A percentile compares a stretch with the other conserved stretches of the same genome.
Evolutionary conservation across 73 alveolate species (phyloP).

Genomic region (Paramecium tetraurelia): DNA sequence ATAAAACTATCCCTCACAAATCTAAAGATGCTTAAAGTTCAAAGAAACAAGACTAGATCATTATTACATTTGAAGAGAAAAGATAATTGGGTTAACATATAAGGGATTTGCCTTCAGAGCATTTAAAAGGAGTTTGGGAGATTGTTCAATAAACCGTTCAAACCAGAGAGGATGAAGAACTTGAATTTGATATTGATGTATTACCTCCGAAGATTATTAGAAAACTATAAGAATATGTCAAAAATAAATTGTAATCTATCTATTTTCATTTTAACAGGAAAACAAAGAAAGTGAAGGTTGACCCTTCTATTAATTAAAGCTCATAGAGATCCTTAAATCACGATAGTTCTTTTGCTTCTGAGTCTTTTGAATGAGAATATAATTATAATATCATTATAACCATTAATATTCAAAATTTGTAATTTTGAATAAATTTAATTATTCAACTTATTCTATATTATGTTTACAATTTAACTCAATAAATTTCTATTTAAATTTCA

Average conservation of each 20-base stretch:
- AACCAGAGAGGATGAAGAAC: conserved; percentile 60
- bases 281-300: not conserved
- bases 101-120: conserved; percentile 52
- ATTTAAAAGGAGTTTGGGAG: conserved; percentile 59
- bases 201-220: conserved; percentile 71
- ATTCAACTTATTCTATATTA: not conserved
- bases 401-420: not conserved
- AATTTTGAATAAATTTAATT: not conserved
- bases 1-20: not conserved
- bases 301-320: not conserved
- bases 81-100: conserved; percentile 38
- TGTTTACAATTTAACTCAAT: not conserved
- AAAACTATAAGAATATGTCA: conserved; percentile 80
- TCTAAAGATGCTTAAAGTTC: not conserved
- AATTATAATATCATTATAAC: not conserved
- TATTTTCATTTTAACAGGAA: not conserved
- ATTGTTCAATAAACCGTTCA: conserved; percentile 5
- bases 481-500: not conserved
- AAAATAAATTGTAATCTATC: not conserved
- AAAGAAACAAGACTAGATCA: not conserved
- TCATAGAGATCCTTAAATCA: not conserved
- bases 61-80: conserved; percentile 46
- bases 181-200: conserved; percentile 85
- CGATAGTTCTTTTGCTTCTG: not conserved
- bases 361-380: conserved; percentile 29